A percentile compares a stretch with the other conserved stretches of the same genome.
Evolutionary conservation across 768 basidiomycete genomes (phyloP).

Genomic region (Boletus edulis): DNA sequence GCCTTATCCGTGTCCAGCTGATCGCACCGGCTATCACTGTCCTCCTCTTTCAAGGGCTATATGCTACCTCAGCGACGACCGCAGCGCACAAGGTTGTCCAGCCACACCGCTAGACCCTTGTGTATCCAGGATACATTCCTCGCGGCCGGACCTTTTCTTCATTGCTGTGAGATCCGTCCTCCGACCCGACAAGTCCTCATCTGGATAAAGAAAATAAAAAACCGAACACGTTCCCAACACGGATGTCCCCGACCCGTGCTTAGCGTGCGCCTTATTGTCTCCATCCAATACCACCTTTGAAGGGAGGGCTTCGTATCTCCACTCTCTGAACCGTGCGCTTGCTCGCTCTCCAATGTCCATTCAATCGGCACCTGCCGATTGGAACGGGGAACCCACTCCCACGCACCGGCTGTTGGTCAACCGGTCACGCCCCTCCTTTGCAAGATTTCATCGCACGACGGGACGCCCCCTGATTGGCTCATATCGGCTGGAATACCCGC

Average conservation of each 20-base stretch:
- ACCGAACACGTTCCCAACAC: constrained; percentile 7
- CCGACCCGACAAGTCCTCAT: background rate
- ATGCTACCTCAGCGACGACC: background rate
- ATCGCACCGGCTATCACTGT: constrained; percentile 17
- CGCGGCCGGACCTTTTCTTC: constrained; percentile 13
- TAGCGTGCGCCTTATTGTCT: constrained; percentile 14
- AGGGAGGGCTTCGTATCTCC: constrained; percentile 20
- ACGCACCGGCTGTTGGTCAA: constrained; percentile 26
- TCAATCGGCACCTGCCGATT: constrained; percentile 29
- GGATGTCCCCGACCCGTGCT: constrained; percentile 14
- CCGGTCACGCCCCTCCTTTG: too few species aligned
- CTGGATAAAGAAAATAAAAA: background rate
- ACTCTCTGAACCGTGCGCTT: constrained; percentile 9
- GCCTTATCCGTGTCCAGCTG: constrained; percentile 11
- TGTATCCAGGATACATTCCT: constrained; percentile 12
- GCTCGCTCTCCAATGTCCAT: constrained; percentile 13
- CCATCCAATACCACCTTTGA: background rate
- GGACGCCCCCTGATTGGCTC: constrained; percentile 11
- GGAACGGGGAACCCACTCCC: constrained; percentile 9
- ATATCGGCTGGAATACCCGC: constrained; percentile 12
- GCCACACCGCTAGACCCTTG: background rate
- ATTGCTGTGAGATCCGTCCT: constrained; percentile 16
- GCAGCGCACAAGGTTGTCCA: background rate
- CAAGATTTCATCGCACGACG: constrained; percentile 23
- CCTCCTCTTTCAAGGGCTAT: background rate